phyloP scores from a whole-genome alignment of 345 rosid genomes.

The Crucihimalaya himalaica region DNA sequence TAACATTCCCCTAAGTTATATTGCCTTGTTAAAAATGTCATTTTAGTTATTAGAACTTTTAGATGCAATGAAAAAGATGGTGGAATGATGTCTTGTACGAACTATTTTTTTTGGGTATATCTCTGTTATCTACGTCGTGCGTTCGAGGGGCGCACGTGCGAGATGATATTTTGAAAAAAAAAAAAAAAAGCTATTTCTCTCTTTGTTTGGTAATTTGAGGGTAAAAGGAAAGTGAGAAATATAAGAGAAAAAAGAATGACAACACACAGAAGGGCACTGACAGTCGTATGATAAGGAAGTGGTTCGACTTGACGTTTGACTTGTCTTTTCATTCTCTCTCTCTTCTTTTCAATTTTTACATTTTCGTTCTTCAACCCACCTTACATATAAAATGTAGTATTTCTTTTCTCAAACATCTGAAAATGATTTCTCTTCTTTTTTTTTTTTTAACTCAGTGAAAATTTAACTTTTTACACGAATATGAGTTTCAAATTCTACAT shows the following conservation, averaged over 20 bases:
- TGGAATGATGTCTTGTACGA: conserved; percentile 32
- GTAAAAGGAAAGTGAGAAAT: conserved; percentile 14
- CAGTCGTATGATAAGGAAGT: conserved; percentile 97
- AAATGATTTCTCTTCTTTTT: neutral
- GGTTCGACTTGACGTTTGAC: conserved; percentile 96
- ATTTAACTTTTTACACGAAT: too few species aligned
- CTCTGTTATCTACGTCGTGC: conserved; percentile 19
- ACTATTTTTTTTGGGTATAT: conserved; percentile 6
- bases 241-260: conserved; percentile 59
- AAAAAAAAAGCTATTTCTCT: neutral
- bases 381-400: conserved; percentile 2
- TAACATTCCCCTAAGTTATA: neutral
- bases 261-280: conserved; percentile 72
- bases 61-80: neutral
- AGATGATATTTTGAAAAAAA: neutral
- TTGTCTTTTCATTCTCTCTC: conserved; percentile 72
- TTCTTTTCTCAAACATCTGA: neutral
- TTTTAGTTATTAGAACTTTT: neutral
- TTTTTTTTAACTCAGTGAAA: neutral
- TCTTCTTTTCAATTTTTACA: conserved; percentile 13
- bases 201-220: conserved; percentile 24
- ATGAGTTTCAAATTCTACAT: too few species aligned
- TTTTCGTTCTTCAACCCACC: neutral
- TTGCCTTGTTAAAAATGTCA: neutral
- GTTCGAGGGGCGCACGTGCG: conserved; percentile 36